Conservation (phyloP, 768 basidiomycete genomes). For the Amanita pallidorosea region DNA sequence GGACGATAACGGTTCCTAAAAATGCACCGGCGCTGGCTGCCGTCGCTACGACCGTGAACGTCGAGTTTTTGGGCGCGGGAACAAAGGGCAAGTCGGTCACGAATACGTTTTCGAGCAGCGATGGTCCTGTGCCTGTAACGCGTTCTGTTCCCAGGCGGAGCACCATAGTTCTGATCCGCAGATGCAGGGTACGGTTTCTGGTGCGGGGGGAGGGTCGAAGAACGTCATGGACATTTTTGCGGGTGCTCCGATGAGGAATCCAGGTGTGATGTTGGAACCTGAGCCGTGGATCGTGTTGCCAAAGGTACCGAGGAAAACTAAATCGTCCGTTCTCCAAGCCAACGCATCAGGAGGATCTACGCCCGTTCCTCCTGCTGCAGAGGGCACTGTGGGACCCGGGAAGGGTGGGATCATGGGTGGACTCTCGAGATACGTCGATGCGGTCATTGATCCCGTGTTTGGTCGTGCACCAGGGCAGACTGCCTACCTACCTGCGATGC, state of each 20-base stretch:
- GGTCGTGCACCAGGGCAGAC: constrained; percentile 32
- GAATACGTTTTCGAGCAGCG: constrained; percentile 17
- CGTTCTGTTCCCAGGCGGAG: constrained; percentile 1
- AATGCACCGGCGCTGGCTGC: constrained; percentile 77
- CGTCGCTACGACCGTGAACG: constrained; percentile 87
- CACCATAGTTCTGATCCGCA: background rate
- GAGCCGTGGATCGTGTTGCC: constrained; percentile 75
- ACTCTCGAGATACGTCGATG: constrained; percentile 66
- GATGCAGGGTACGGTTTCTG: background rate
- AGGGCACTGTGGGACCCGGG: constrained; percentile 3
- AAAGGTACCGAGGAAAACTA: constrained; percentile 14
- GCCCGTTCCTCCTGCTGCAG: background rate
- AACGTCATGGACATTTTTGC: constrained; percentile 86
- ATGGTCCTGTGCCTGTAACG: background rate
- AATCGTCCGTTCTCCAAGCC: constrained; percentile 14
- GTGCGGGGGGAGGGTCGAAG: constrained; percentile 4
- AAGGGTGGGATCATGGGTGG: constrained; percentile 13
- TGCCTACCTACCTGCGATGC: constrained; percentile 16
- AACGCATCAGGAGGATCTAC: background rate
- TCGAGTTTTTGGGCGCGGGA: constrained; percentile 79
- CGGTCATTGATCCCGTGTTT: constrained; percentile 47
- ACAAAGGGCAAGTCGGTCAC: constrained; percentile 27
- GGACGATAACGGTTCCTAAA: constrained; percentile 53
- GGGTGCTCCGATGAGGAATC: constrained; percentile 47
- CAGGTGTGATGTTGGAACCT: constrained; percentile 15